These are phyloP conservation scores for Mycosphaerella arachidis DNA, from an alignment of 2,329 filamentous ascomycete species.

Conservation along the genomic window DNA sequence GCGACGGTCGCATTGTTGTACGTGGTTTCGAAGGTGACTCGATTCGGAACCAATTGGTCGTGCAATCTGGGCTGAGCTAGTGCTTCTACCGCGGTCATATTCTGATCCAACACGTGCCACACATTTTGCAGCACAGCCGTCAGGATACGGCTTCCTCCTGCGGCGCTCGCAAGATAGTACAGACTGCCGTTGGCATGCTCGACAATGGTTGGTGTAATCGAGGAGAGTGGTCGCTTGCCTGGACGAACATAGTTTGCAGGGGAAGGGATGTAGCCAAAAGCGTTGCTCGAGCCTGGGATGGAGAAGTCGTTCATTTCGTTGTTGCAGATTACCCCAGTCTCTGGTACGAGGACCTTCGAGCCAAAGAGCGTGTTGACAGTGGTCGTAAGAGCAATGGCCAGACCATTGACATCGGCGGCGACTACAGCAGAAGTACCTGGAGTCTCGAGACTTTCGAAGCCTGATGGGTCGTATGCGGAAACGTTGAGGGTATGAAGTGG, in stretches of 20 bases:
- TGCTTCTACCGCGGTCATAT: conserved; percentile 57
- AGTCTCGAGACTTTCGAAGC: conserved; percentile 62
- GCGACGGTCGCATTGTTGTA: conserved; percentile 63
- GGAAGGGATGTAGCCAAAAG: conserved; percentile 79
- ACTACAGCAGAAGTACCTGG: conserved; percentile 72
- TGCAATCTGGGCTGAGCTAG: conserved; percentile 67
- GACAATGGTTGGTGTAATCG: conserved; percentile 74
- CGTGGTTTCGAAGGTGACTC: conserved; percentile 60
- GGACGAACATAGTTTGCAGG: conserved; percentile 76
- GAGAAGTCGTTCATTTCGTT: conserved; percentile 69
- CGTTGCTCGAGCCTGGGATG: conserved; percentile 70
- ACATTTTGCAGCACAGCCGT: conserved; percentile 71
- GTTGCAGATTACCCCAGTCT: conserved; percentile 74
- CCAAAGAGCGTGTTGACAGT: conserved; percentile 88
- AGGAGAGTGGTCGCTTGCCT: conserved; percentile 76
- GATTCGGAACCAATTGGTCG: conserved; percentile 74
- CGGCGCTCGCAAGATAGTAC: conserved; percentile 67
- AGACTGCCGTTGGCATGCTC: conserved; percentile 62
- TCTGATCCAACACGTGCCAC: conserved; percentile 66
- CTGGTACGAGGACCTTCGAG: conserved; percentile 69
- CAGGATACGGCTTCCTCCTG: conserved; percentile 77
- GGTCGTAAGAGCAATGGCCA: conserved; percentile 77
- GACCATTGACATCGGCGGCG: conserved; percentile 64
- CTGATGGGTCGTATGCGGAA: conserved; percentile 66
- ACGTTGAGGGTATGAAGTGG: conserved; percentile 69